Evolutionary conservation across 306 rosid species (phyloP).

Genomic region (Adenanthera pavonina): DNA sequence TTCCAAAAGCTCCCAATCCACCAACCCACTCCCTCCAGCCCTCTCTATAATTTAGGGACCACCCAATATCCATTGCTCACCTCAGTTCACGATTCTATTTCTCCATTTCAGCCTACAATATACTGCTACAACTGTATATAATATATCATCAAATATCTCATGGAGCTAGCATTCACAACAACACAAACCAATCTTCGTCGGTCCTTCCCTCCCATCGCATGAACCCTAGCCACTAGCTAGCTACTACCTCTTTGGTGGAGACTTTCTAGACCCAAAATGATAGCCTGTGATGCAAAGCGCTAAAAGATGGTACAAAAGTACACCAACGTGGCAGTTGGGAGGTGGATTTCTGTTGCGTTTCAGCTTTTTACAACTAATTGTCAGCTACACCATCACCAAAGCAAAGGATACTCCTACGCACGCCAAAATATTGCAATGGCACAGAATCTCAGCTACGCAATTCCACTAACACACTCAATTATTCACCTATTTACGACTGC

Average conservation of each 20-base stretch:
- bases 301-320: conserved; percentile 39
- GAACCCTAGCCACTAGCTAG: neutral
- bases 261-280: conserved; percentile 45
- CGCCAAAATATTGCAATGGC: neutral
- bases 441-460: neutral
- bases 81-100: neutral
- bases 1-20: conserved; percentile 21
- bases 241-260: neutral
- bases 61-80: neutral
- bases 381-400: conserved; percentile 12
- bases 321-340: conserved; percentile 35
- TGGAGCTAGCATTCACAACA: too few relatives aligned
- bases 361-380: conserved; percentile 43
- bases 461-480: neutral
- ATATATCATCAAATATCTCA: too few relatives aligned
- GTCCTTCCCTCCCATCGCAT: neutral
- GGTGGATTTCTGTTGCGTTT: conserved; percentile 29
- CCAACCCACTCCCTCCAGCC: neutral
- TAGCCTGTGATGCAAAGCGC: conserved; percentile 35
- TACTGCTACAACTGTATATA: too few relatives aligned
- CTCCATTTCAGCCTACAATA: neutral
- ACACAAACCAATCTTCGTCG: neutral
- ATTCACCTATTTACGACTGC: conserved; percentile 31
- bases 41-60: conserved; percentile 24
- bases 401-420: neutral